phyloP scores from a whole-genome alignment of 108 stramenopile genomes.

The Mediolabrus comicus region DNA sequence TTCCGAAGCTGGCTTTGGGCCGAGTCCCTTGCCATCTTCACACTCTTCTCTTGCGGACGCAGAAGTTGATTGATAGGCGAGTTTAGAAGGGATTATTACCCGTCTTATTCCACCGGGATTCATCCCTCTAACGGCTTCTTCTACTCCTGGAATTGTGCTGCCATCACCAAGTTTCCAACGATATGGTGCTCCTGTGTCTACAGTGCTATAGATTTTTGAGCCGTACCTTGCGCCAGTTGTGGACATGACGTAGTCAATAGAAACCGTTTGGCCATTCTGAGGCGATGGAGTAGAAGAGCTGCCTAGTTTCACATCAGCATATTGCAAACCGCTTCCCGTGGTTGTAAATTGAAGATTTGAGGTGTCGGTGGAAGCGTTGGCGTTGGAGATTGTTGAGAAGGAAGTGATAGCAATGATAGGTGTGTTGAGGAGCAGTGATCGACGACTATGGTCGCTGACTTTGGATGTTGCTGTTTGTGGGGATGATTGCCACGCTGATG shows the following conservation, averaged over 20 bases:
- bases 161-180: conserved; percentile 70
- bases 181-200: conserved; percentile 58
- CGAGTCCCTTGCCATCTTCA: conserved; percentile 48
- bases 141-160: conserved; percentile 61
- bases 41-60: conserved; percentile 41
- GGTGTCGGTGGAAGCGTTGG: background rate
- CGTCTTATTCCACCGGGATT: conserved; percentile 64
- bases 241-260: conserved; percentile 74
- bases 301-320: conserved; percentile 68
- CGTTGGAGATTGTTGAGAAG: conserved; percentile 14
- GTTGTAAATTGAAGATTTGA: conserved; percentile 29
- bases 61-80: conserved; percentile 49
- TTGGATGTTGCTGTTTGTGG: background rate
- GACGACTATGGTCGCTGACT: background rate
- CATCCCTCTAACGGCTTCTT: conserved; percentile 69
- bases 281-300: conserved; percentile 25
- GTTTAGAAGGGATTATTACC: conserved; percentile 55
- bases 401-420: conserved; percentile 11
- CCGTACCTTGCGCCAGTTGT: conserved; percentile 79
- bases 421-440: conserved; percentile 3
- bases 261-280: conserved; percentile 40
- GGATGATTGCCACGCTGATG: conserved; percentile 6
- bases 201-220: conserved; percentile 61
- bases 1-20: conserved; percentile 51
- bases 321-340: conserved; percentile 56